These are phyloP conservation scores for Yarrowia bubula DNA, from an alignment of 805 yeast genomes.

Conservation along the genomic window DNA sequence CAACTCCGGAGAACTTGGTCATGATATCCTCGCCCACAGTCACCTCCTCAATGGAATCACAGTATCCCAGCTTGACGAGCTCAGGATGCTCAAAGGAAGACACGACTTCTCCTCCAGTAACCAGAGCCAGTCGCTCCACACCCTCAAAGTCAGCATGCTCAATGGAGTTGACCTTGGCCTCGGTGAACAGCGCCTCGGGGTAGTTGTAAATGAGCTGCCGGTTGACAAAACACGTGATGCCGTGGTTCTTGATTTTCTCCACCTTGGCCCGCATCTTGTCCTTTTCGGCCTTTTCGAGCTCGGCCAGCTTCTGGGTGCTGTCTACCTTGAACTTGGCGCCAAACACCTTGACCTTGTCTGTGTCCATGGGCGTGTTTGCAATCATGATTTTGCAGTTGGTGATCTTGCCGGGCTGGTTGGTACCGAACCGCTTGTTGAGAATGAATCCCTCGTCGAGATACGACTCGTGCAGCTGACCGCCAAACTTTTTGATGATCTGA, in stretches of 20 bases:
- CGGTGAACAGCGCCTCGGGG: slow-evolving; percentile 94
- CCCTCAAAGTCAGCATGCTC: slow-evolving; percentile 99
- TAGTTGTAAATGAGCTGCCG: slow-evolving; percentile 96
- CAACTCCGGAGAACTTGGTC: slow-evolving; percentile 92
- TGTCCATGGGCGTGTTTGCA: slow-evolving; percentile 91
- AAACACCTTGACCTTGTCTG: slow-evolving; percentile 95
- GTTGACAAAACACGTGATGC: slow-evolving; percentile 86
- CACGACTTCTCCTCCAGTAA: slow-evolving; percentile 97
- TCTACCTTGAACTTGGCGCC: slow-evolving; percentile 98
- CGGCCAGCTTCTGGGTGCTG: slow-evolving; percentile 90
- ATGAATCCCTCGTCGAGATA: slow-evolving; percentile 95
- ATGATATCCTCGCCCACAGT: slow-evolving; percentile 90
- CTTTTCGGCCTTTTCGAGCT: slow-evolving; percentile 89
- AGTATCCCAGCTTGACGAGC: slow-evolving; percentile 77
- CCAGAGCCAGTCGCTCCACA: slow-evolving; percentile 91
- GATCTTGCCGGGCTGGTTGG: slow-evolving; percentile 83
- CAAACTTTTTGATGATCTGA: slow-evolving; percentile 88
- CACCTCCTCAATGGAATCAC: slow-evolving; percentile 86
- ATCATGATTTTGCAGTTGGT: slow-evolving; percentile 82
- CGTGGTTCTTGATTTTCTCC: slow-evolving; percentile 82
- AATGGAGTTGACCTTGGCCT: slow-evolving; percentile 80
- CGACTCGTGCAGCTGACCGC: slow-evolving; percentile 89
- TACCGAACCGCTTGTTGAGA: slow-evolving; percentile 87
- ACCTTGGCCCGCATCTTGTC: slow-evolving; percentile 89
- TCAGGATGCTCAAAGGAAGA: slow-evolving; percentile 95